A percentile compares a stretch with the other conserved stretches of the same genome.
Evolutionary conservation across 179 eudicot genomes (phyloP).

Genomic region (Sideroxylon spinosum): DNA sequence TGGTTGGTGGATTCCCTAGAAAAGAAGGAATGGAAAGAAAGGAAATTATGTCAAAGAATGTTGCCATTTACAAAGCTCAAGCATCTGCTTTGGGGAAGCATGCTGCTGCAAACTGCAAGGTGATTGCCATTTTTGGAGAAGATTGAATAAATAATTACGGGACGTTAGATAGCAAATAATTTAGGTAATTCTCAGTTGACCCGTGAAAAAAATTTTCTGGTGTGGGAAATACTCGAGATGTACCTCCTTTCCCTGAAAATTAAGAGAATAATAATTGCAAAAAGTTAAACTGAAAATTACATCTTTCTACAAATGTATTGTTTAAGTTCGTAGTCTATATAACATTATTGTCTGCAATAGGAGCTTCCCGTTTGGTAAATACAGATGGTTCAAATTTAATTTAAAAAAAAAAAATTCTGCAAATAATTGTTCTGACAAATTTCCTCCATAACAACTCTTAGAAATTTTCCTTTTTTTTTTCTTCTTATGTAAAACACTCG

Average conservation of each 20-base stretch:
- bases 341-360: not conserved
- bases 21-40: constrained; percentile 98
- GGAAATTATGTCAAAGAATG: constrained; percentile 94
- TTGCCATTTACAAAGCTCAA: constrained; percentile 87
- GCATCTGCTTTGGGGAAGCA: constrained; percentile 86
- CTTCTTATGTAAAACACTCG: not conserved
- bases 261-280: not conserved
- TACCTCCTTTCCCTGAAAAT: not conserved
- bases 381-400: not conserved
- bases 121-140: constrained; percentile 15
- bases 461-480: not conserved
- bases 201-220: not conserved
- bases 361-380: not conserved
- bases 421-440: too few relatives aligned
- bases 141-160: not conserved
- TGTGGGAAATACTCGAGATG: not conserved
- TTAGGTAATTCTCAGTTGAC: not conserved
- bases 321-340: not conserved
- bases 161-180: not conserved
- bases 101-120: constrained; percentile 97
- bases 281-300: not conserved
- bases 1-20: constrained; percentile 98
- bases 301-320: too few relatives aligned
- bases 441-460: too few relatives aligned
- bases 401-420: too few relatives aligned